Base-by-base conservation (phyloP, 805 yeast species). In the Teunomyces atbi region DNA sequence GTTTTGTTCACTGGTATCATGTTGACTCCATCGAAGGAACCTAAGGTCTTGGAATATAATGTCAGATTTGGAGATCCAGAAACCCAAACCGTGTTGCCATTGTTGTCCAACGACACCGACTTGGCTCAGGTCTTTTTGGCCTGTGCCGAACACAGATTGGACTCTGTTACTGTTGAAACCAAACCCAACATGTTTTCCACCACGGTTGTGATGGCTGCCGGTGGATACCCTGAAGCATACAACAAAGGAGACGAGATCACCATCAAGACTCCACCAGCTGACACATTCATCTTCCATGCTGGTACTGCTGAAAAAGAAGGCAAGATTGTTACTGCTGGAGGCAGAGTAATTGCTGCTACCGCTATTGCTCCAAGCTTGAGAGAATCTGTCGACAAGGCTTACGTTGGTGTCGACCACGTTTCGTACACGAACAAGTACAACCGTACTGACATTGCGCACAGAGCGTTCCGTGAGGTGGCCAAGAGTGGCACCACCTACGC, bases 41-140 rank as follows among this genome's bases (percentile, higher is more conserved):
- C 99, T 56, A 89, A 90, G 71, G 97, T 91, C 3, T 76, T 94
- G 60, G 99, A 94, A 69, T 94, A 95, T 71, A 94, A 94, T 58
- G 98, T 95, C 43, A 84, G 99, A 70, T 95, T 94, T 57, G 99
- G 99, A 52, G 99, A 94, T 66, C 99, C 99, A 55, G 99, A 94
- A 72, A 94, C 98, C 29, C 99, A 94, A 74, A 88, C 97, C 2
- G 96, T 94, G 19, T 74, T 94, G 61, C 97, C 97, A 16, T 76
- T 94, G 60, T 73, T 94, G 52, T 73, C 88, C 40, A 80, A 82
- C 35, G 86, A 83, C 45, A 84, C 97, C n/a, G 99, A 94, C 68
- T 77, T 94, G 60, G 94, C 97, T 40, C 89, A 91, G 67, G 82
- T 94, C 40, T 81, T 95, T 79, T 69, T 92, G 45, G 99, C 98